Conservation (phyloP, 352 stramenopile species). For the Phytophthora sp. region DNA sequence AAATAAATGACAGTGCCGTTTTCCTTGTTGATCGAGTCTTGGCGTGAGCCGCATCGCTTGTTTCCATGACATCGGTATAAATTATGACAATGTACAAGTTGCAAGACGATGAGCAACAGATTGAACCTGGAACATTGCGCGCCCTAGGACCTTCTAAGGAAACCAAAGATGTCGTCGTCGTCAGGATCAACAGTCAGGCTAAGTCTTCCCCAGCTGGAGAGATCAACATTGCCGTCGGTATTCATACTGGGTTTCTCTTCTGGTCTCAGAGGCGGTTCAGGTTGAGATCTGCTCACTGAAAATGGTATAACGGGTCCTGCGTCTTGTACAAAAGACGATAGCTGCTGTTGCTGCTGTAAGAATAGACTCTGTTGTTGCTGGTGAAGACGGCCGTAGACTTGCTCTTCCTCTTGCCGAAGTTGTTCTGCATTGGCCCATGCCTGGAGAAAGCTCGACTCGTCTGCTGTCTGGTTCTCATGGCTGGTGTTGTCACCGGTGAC, state of each 20-base stretch:
- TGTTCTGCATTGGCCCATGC: conserved; percentile 25
- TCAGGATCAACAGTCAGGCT: conserved; percentile 30
- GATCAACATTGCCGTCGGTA: conserved; percentile 16
- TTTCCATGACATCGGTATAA: too few species aligned
- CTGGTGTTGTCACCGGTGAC: background rate
- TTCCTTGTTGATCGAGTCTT: too few species aligned
- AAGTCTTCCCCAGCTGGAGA: conserved; percentile 27
- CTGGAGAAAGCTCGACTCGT: conserved; percentile 23
- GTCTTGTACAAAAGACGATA: too few species aligned
- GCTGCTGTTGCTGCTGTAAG: too few species aligned
- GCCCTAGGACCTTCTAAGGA: conserved; percentile 22
- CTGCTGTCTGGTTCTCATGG: background rate
- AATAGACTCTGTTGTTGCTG: conserved; percentile 32
- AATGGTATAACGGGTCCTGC: conserved; percentile 1
- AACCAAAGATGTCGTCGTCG: conserved; percentile 37
- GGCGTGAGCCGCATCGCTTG: too few species aligned
- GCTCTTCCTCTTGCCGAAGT: conserved; percentile 15
- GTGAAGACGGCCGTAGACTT: conserved; percentile 27
- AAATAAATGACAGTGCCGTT: too few species aligned
- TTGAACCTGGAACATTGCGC: too few species aligned
- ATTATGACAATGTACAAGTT: too few species aligned
- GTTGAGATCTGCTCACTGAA: background rate
- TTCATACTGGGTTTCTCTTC: background rate
- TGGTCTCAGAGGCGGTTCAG: background rate
- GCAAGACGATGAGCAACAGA: too few species aligned